These are phyloP conservation scores for Trichoderma koningiopsis DNA, from an alignment of 2,329 filamentous ascomycete species.

Conservation along the genomic window DNA sequence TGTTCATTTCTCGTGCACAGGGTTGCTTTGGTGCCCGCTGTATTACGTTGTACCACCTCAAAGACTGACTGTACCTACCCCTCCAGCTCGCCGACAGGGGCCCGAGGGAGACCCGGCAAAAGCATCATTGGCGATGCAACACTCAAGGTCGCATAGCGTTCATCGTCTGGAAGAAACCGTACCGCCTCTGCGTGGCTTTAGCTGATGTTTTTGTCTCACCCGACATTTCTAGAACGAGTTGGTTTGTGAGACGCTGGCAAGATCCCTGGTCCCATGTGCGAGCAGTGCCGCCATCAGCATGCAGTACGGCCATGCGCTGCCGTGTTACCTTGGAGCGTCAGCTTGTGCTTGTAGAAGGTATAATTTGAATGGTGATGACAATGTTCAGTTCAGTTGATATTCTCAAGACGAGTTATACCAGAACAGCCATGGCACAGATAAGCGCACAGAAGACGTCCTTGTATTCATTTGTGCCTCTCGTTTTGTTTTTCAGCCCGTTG, in stretches of 20 bases:
- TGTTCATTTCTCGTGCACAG: not conserved
- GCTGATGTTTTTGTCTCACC: not conserved
- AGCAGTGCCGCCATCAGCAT: not conserved
- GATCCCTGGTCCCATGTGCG: not conserved
- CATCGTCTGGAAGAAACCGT: conserved; percentile 3
- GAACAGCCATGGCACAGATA: not conserved
- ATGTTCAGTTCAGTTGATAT: not conserved
- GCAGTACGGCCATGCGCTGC: not conserved
- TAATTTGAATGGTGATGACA: not conserved
- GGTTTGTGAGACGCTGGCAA: not conserved
- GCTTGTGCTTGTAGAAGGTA: not conserved
- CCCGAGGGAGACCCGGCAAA: not conserved
- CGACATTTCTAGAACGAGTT: conserved; percentile 10
- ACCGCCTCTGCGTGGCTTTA: not conserved
- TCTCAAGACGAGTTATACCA: not conserved
- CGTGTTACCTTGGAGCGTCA: not conserved
- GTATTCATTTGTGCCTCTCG: not conserved
- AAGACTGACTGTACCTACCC: not conserved
- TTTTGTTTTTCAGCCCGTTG: not conserved
- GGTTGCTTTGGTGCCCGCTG: not conserved
- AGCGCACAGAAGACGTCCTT: not conserved
- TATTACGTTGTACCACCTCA: not conserved
- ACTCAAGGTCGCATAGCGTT: not conserved
- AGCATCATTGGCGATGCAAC: conserved; percentile 1
- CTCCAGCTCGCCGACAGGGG: conserved; percentile 14